Conservation (phyloP, 345 rosid species). For the Jatropha curcas region DNA sequence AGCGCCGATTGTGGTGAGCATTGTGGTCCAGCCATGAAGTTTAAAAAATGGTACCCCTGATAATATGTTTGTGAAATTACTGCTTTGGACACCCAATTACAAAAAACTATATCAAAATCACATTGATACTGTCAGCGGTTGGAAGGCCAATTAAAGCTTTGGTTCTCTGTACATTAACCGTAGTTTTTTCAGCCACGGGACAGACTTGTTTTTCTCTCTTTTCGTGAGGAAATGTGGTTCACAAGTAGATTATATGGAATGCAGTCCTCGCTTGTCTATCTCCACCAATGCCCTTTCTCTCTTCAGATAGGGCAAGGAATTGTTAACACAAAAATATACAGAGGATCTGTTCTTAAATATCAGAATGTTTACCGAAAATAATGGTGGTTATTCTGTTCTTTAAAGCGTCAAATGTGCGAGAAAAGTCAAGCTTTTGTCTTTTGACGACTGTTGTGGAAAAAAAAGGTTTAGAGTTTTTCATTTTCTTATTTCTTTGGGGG, state of each 20-base stretch:
- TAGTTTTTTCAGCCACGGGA: too few species aligned
- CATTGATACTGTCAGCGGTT: constrained; percentile 67
- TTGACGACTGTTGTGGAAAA: constrained; percentile 40
- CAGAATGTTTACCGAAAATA: constrained; percentile 47
- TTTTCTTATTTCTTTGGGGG: too few species aligned
- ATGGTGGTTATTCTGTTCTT: constrained; percentile 88
- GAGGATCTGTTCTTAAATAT: constrained; percentile 69
- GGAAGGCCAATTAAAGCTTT: constrained; percentile 82
- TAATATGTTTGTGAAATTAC: constrained; percentile 71
- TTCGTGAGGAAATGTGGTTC: too few species aligned
- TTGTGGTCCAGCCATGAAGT: constrained; percentile 49
- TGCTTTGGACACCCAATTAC: constrained; percentile 62
- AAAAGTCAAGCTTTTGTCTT: constrained; percentile 61
- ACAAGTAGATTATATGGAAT: not conserved
- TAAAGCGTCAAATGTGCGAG: constrained; percentile 71
- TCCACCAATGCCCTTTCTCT: constrained; percentile 12
- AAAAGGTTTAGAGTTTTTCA: constrained; percentile 57
- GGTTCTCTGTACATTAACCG: constrained; percentile 20
- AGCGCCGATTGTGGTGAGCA: constrained; percentile 58
- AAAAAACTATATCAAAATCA: constrained; percentile 64
- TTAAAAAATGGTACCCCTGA: constrained; percentile 64
- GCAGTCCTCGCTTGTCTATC: not conserved
- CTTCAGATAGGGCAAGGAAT: constrained; percentile 86
- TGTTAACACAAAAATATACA: constrained; percentile 78
- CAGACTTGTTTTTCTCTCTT: too few species aligned